Evolutionary conservation across 352 stramenopile species (phyloP), one percentile per base, ranked within the genome.

Genomic region (Globisporangium abappressorium): DNA sequence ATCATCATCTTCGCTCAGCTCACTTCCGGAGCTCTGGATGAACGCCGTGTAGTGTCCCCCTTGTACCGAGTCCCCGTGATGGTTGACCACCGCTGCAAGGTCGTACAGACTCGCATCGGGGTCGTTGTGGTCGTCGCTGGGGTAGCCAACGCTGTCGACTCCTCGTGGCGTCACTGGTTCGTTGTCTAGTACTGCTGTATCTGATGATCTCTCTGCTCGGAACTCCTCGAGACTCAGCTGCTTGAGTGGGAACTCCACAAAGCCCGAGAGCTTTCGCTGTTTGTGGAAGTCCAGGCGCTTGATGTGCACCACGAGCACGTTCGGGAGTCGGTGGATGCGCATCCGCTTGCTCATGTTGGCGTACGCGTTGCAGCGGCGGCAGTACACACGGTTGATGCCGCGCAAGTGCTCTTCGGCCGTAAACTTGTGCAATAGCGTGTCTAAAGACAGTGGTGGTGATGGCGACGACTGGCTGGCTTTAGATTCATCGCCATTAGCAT

Each of bases 231-330:
- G 78, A 43, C 80, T 73, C 28, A 80, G 64, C 0, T 79, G 63
- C 6, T 66, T 68, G 12, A 90, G 70, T 1, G 84, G 84, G 51
- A 92, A 92, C 33, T 71, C 47, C 5, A 92, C 82, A 22, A 71
- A 73, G n/a, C 78, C 66, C 30, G 64, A 57, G 34, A 85, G 62
- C 66, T 93, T 93, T 53, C 77, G 77, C 61, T 90, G 81, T 18
- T 78, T 78, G 64, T 82, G 80, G 41, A 89, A 91, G 61, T 92
- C 85, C 47, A 93, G 71, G 38, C 87, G 87, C 38, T 89, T 85
- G 34, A 95, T 80, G 55, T 95, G 87, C 30, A 95, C 68, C 12
- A 92, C 82, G 5, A 95, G 80, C 49, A 91, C 72, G 34, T 90
- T 90, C 6, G 87, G 87, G 1, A 91, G 68, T 24, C 70, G 80